Base-by-base conservation (phyloP, 2,329 filamentous ascomycete genomes). In the Fusarium sp. region DNA sequence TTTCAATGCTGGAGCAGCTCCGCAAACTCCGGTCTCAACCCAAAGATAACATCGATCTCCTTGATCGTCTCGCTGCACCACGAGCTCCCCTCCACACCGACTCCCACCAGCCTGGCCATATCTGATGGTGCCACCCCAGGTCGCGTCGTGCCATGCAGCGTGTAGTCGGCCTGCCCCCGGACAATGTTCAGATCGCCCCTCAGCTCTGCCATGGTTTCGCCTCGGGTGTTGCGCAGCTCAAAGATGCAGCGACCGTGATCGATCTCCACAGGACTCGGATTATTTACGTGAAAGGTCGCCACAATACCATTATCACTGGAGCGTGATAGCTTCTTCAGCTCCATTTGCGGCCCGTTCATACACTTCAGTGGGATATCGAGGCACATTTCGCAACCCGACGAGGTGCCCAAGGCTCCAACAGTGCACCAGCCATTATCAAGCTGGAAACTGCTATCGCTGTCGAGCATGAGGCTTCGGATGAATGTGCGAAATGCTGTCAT, bases 191-290 rank as follows among this genome's bases (percentile, higher is more conserved):
- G 52, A 4, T 75, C 65, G 2, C 81, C 82, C 60, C 71, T 77
- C 45, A 83, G 61, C 52, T 74, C 68, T 33, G 79, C 79, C 36
- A 82, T 42, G 10, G 70, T 65, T 40, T 79, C 69, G n/a, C 76
- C 76, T 22, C 73, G 68, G 27, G 73, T 69, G 40, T 79, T 80
- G 42, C 76, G 74, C 27, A 84, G 71, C 66, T 82, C 80, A 31
- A 84, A 83, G 20, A 74, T 64, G 62, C 79, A 80, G 18, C 65
- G 45, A 3, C 80, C 81, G 60, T 80, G 74, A 31, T 80, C 77
- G 7, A 84, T 76, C 66, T 82, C 81, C 35, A 82, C 74, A 5
- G 78, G 76, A 20, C 80, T 80, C 13, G 75, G 73, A 69, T 81
- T 84, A 20, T 67, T 60, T 38, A 82, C 65, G 58, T 64, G 72